Evolutionary conservation across 441 rosid species (phyloP), one percentile per base, ranked within the genome.

Genomic region (Erysimum cheiri): DNA sequence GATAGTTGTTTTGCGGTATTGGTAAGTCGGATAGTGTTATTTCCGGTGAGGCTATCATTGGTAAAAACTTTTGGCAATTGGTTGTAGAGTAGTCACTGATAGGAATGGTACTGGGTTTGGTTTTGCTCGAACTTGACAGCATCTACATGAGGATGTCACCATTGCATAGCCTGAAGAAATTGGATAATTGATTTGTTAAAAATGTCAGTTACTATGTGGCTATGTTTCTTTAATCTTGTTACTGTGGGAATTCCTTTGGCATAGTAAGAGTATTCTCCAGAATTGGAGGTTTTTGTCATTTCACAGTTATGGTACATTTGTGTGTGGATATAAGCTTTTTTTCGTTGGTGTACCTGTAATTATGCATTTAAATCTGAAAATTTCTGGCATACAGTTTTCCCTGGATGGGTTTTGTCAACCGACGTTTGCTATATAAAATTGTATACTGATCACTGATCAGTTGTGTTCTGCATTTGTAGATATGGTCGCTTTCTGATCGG

Each of bases 401-500:
- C 2, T 75, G 11, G 37, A 68, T 6, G 29, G 52, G 29, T 74
- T 60, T 26, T 36, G 1, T 37, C 29, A 17, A 55, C 31, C 4
- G 6, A 0, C 6, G 13, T 48, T 47, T 39, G 48, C 22, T n/a
- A 12, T 63, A 8, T n/a, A 17, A 24, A 55, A 28, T 55, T 64
- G 4, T 19, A 32, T 64, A 64, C 66, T 77, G 56, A 73, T 74
- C 35, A 64, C 66, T 77, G 56, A 73, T 74, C 35, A 15, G 40
- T 12, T 65, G 47, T 58, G 47, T 75, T 60, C 41, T 67, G 33
- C 36, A 2, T 70, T 56, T 78, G 66, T 81, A 93, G 98, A 84
- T 91, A 82, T 93, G 98, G 98, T 78, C 76, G 81, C 80, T 81
- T 65, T 92, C 97, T 76, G 97, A 91, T 87, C 90, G 89, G 77